A percentile compares a stretch with the other conserved stretches of the same genome.
phyloP scores from a whole-genome alignment of 2,329 filamentous ascomycete genomes.

The Pseudogymnoascus sp. region DNA sequence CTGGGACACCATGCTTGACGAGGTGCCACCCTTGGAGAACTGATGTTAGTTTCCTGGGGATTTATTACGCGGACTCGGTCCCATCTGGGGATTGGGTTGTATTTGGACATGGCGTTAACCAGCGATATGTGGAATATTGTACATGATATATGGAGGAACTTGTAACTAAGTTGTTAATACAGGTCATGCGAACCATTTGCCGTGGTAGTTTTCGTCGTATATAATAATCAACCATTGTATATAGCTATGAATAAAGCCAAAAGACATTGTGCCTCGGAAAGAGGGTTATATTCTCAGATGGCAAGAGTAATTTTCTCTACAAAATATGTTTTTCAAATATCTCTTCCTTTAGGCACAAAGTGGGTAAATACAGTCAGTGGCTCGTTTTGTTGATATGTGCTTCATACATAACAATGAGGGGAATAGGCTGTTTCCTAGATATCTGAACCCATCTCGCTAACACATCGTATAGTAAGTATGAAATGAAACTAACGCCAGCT shows the following conservation, averaged over 20 bases:
- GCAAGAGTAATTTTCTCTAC: not conserved
- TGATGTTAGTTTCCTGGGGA: not conserved
- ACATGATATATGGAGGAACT: not conserved
- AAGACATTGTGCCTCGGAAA: not conserved
- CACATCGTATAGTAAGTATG: not conserved
- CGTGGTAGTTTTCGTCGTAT: no score
- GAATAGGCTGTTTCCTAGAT: not conserved
- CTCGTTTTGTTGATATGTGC: not conserved
- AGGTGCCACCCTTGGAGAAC: conserved; percentile 22
- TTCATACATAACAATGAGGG: not conserved
- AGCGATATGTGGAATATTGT: not conserved
- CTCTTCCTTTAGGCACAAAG: not conserved
- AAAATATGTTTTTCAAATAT: not conserved
- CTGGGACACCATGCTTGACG: conserved; percentile 27
- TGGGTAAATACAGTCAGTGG: not conserved
- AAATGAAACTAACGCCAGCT: not conserved
- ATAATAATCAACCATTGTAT: not conserved
- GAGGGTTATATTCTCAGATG: not conserved
- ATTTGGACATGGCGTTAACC: not conserved
- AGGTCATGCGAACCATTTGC: not conserved
- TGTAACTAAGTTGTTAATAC: not conserved
- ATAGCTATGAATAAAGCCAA: not conserved
- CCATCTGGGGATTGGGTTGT: not conserved
- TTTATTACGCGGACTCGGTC: not conserved
- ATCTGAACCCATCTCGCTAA: not conserved